Evolutionary conservation across 305 asterid genomes (phyloP).

Genomic region (Rubia balearica): DNA sequence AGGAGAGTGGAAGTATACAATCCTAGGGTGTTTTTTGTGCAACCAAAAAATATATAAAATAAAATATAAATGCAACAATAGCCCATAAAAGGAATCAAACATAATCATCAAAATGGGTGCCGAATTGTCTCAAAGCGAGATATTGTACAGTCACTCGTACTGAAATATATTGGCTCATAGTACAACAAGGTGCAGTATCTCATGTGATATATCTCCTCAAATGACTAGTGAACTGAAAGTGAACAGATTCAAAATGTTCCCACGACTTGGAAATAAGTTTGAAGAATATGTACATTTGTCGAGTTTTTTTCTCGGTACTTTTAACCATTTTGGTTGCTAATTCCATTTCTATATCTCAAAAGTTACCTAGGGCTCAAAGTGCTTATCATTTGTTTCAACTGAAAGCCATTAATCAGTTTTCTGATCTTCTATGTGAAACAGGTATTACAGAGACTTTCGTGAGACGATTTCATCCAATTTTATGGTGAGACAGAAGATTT

Average conservation of each 20-base stretch:
- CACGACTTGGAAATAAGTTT: not conserved
- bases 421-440: too few relatives aligned
- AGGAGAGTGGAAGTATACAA: not conserved
- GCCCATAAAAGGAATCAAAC: slow-evolving; percentile 4
- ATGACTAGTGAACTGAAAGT: not conserved
- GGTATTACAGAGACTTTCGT: too few relatives aligned
- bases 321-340: not conserved
- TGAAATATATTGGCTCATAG: not conserved
- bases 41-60: not conserved
- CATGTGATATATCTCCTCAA: not conserved
- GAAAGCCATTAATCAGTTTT: not conserved
- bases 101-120: slow-evolving; percentile 14
- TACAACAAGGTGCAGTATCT: not conserved
- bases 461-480: too few relatives aligned
- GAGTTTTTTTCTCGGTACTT: not conserved
- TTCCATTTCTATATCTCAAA: not conserved
- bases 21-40: not conserved
- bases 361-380: not conserved
- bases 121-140: not conserved
- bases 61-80: too few relatives aligned
- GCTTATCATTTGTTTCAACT: not conserved
- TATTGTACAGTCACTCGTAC: slow-evolving; percentile 2
- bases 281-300: too few relatives aligned
- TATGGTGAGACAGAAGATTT: too few relatives aligned
- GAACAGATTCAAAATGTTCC: not conserved